phyloP scores from a whole-genome alignment of 164 flowering plant genomes.

The Platanus orientalis region DNA sequence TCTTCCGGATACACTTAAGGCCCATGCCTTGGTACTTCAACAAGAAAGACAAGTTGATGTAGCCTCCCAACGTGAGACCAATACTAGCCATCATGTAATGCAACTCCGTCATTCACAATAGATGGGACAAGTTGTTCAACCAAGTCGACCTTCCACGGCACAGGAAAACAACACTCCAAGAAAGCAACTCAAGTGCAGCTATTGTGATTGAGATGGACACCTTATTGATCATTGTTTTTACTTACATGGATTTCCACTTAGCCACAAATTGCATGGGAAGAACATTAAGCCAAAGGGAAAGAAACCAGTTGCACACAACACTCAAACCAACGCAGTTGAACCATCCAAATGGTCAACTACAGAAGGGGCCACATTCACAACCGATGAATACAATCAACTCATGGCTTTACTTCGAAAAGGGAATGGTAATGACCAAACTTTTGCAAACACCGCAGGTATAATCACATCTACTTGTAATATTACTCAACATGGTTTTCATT shows the following conservation, averaged over 20 bases:
- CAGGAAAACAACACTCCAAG: neutral
- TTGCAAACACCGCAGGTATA: too few relatives aligned
- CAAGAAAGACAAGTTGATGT: conserved; percentile 1
- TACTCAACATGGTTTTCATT: neutral
- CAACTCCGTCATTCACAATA: neutral
- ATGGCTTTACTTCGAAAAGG: too few relatives aligned
- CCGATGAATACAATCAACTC: too few relatives aligned
- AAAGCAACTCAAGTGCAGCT: neutral
- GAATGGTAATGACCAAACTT: too few relatives aligned
- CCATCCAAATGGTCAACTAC: too few relatives aligned
- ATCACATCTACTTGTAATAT: too few relatives aligned
- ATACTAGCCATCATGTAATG: neutral
- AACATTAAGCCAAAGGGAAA: too few relatives aligned
- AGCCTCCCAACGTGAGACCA: neutral
- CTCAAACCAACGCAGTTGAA: too few relatives aligned
- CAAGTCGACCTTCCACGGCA: neutral
- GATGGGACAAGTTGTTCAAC: neutral
- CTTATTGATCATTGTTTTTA: neutral
- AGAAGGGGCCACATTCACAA: neutral
- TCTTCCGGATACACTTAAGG: too few relatives aligned
- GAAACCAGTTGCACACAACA: too few relatives aligned
- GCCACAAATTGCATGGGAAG: too few relatives aligned
- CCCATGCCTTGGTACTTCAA: neutral
- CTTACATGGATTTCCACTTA: too few relatives aligned
- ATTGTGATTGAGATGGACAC: neutral